These are phyloP conservation scores for Calonectria pseudoreteaudii DNA, from an alignment of 2,329 filamentous ascomycete genomes.

Conservation along the genomic window DNA sequence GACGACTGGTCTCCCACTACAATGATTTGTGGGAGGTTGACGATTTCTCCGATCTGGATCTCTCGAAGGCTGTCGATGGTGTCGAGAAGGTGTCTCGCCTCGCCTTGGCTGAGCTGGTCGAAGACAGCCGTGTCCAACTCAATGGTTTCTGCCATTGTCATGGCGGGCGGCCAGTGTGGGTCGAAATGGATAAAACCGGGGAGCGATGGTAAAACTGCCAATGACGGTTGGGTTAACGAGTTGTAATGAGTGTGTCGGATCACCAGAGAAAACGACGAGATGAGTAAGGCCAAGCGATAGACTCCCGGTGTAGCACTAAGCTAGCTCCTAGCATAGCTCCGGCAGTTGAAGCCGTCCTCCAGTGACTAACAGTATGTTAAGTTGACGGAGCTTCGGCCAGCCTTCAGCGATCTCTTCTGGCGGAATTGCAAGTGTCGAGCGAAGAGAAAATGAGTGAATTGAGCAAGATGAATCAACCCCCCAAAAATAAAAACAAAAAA, in stretches of 20 bases:
- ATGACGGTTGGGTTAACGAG: background rate
- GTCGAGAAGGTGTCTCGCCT: constrained; percentile 20
- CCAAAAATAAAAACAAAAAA: background rate
- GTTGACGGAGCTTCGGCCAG: background rate
- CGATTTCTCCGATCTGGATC: constrained; percentile 37
- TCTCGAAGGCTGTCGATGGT: constrained; percentile 17
- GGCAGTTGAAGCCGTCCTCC: background rate
- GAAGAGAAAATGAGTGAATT: background rate
- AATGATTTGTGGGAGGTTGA: constrained; percentile 61
- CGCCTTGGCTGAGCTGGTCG: constrained; percentile 21
- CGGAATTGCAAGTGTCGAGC: background rate
- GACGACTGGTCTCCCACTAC: constrained; percentile 72
- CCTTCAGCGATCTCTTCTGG: background rate
- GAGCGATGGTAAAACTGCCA: background rate
- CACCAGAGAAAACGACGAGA: background rate
- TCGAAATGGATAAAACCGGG: background rate
- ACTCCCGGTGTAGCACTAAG: background rate
- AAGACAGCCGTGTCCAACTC: constrained; percentile 18
- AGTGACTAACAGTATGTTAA: background rate
- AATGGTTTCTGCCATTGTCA: constrained; percentile 12
- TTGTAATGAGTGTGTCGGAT: background rate
- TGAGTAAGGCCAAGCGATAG: background rate
- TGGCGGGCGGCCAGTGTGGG: background rate
- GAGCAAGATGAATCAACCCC: background rate
- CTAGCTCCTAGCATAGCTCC: background rate